A percentile compares a stretch with the other conserved stretches of the same genome.
phyloP scores from a whole-genome alignment of 2,329 filamentous ascomycete genomes.

The Penicillium polonicum region DNA sequence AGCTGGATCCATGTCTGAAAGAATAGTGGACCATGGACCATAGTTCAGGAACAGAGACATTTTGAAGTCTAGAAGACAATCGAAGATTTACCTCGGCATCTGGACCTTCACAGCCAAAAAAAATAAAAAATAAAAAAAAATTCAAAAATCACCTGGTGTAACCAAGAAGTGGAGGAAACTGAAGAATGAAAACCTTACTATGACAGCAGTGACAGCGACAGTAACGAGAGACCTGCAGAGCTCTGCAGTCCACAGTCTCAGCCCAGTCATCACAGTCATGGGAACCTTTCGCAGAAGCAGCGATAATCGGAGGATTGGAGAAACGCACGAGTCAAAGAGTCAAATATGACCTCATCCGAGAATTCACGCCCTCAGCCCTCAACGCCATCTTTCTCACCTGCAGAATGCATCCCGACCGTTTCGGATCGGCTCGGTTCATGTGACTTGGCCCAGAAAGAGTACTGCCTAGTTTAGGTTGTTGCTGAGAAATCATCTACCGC shows the following conservation, averaged over 20 bases:
- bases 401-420: constrained; percentile 15
- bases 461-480: constrained; percentile 5
- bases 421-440: constrained; percentile 17
- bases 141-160: background rate
- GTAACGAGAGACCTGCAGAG: background rate
- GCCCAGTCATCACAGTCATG: background rate
- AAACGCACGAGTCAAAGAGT: background rate
- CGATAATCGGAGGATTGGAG: constrained; percentile 4
- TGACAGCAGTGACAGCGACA: constrained; percentile 1
- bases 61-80: constrained; percentile 14
- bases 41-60: background rate
- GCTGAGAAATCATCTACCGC: background rate
- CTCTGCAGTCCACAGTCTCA: constrained; percentile 4
- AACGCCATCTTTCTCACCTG: constrained; percentile 3
- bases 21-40: constrained; percentile 1
- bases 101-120: constrained; percentile 6
- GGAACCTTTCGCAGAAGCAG: background rate
- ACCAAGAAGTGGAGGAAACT: background rate
- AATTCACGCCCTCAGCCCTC: background rate
- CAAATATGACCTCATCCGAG: constrained; percentile 13
- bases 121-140: background rate
- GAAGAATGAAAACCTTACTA: constrained; percentile 10
- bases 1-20: constrained; percentile 8
- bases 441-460: constrained; percentile 5
- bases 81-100: constrained; percentile 10